phyloP scores from a whole-genome alignment of 2,329 filamentous ascomycete genomes.

The Cytospora schulzeri region DNA sequence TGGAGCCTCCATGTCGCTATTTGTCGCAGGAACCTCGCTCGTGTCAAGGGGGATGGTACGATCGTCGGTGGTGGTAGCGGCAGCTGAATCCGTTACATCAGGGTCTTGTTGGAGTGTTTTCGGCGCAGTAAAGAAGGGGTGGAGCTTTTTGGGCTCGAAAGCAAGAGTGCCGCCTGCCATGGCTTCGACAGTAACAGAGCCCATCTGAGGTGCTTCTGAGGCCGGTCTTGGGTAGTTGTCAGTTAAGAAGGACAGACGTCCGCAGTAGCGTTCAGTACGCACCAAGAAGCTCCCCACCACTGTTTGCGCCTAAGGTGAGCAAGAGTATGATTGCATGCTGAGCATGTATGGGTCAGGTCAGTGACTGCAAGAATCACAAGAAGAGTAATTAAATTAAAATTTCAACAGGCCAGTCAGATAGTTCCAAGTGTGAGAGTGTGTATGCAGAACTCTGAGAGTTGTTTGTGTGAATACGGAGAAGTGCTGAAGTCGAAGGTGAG shows the following conservation, averaged over 20 bases:
- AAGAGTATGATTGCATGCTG: constrained; percentile 8
- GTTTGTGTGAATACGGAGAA: not conserved
- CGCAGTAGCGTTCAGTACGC: not conserved
- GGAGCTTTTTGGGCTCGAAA: constrained; percentile 49
- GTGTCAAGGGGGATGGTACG: not conserved
- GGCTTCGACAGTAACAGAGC: constrained; percentile 43
- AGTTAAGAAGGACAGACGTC: not conserved
- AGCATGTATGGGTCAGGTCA: not conserved
- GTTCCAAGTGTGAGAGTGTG: not conserved
- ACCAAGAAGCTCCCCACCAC: constrained; percentile 33
- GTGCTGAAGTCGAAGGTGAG: not conserved
- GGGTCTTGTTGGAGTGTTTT: constrained; percentile 26
- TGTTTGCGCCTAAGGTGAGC: constrained; percentile 12
- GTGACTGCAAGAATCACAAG: not conserved
- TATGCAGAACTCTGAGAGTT: not conserved
- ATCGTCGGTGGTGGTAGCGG: not conserved
- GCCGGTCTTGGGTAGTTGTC: not conserved
- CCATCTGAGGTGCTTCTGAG: constrained; percentile 38
- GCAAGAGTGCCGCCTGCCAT: constrained; percentile 48
- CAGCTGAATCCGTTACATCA: not conserved
- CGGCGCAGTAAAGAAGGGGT: constrained; percentile 55
- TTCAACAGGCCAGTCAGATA: not conserved
- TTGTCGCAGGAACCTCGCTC: not conserved
- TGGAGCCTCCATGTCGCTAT: constrained; percentile 19
- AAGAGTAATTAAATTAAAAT: not conserved